These are phyloP conservation scores for Tagetes patula DNA, from an alignment of 129 eudicot genomes.

Conservation along the genomic window DNA sequence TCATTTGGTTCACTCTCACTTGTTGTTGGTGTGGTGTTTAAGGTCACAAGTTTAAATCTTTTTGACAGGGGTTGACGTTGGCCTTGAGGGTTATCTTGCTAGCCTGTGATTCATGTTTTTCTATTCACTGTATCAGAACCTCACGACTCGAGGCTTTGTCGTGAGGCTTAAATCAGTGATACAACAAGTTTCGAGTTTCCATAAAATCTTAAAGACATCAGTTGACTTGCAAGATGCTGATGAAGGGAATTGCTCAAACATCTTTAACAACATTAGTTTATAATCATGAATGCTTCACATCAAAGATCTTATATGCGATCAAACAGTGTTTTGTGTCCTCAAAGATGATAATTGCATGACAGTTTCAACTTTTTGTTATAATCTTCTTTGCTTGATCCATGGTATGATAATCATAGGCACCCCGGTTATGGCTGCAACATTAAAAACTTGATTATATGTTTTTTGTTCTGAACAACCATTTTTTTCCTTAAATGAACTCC, in stretches of 20 bases:
- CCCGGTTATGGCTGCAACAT: background rate
- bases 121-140: constrained; percentile 41
- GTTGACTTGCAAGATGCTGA: constrained; percentile 31
- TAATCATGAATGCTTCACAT: background rate
- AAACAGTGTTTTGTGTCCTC: constrained; percentile 5
- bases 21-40: too few species aligned
- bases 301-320: background rate
- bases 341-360: constrained; percentile 2
- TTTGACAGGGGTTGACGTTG: background rate
- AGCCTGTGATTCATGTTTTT: constrained; percentile 12
- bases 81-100: background rate
- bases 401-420: background rate
- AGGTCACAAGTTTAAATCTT: too few species aligned
- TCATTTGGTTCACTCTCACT: too few species aligned
- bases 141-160: constrained; percentile 30
- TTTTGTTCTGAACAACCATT: background rate
- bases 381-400: background rate
- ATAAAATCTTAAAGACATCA: constrained; percentile 3
- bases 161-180: constrained; percentile 40
- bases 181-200: constrained; percentile 19
- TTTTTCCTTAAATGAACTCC: background rate
- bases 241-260: constrained; percentile 23
- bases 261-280: background rate
- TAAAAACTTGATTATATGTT: background rate
- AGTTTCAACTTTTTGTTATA: background rate